These are phyloP conservation scores for Cercospora sp. DNA, from an alignment of 2,329 filamentous ascomycete species.

Conservation along the genomic window DNA sequence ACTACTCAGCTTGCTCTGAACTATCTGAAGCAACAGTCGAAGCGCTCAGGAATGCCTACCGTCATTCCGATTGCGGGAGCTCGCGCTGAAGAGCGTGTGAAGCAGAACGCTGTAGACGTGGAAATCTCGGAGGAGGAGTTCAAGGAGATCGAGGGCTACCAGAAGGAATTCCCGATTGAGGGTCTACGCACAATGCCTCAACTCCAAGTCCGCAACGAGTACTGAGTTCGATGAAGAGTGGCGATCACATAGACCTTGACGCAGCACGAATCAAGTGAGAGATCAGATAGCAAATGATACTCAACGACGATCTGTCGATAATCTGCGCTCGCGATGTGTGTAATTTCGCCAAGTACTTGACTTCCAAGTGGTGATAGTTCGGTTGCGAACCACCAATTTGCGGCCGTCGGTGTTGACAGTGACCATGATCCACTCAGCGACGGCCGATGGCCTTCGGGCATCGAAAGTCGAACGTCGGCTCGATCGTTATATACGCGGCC, in stretches of 20 bases:
- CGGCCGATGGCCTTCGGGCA: not conserved
- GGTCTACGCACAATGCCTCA: not conserved
- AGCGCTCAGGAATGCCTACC: not conserved
- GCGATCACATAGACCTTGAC: not conserved
- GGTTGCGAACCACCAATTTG: not conserved
- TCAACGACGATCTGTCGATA: not conserved
- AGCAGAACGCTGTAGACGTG: not conserved
- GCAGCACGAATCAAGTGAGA: not conserved
- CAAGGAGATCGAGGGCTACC: not conserved
- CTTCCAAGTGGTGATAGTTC: no score
- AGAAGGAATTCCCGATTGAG: not conserved
- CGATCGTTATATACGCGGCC: not conserved
- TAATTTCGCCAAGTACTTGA: no score
- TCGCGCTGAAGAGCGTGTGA: not conserved
- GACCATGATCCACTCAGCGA: not conserved
- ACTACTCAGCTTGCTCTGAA: conserved; percentile 46
- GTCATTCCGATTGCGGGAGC: not conserved
- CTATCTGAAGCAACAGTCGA: not conserved
- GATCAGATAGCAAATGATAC: not conserved
- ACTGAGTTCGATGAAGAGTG: not conserved
- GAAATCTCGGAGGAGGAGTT: not conserved
- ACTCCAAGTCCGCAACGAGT: not conserved
- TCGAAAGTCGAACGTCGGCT: not conserved
- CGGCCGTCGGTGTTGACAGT: not conserved
- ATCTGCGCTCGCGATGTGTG: no score